Evolutionary conservation across 352 stramenopile genomes (phyloP), one percentile per base, ranked within the genome.

Genomic region (Phytophthora hibernalis): DNA sequence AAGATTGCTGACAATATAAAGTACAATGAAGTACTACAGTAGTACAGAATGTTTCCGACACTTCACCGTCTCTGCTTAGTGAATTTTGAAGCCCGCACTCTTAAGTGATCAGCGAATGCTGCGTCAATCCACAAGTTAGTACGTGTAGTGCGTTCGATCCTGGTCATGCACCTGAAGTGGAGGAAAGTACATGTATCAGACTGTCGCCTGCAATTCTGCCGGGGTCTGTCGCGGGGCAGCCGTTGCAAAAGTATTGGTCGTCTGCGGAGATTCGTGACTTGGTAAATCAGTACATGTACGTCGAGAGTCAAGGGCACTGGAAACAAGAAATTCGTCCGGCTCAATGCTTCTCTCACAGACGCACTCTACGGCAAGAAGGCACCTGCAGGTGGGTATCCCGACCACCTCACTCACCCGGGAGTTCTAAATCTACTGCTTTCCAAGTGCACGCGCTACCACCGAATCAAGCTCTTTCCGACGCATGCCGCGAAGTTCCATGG

Each of bases 401-500:
- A 86, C 2, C 79, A 77, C 7, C 68, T 94, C 51, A 33, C 80
- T 7, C 80, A 82, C 3, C 77, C 82, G 2, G 85, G 92, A n/a
- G 54, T 92, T 31, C 61, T 86, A 28, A 68, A 71, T n/a, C 70
- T 76, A 22, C 48, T 93, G 50, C 56, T 90, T 43, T 63, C 59
- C n/a, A 92, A 91, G 49, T 92, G 82, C 54, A 80, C 72, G 9
- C 84, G 73, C 22, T 92, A 89, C 52, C 82, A 94, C 51, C 79
- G 80, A 38, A 74, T 96, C 22, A 84, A 79, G 18, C 62, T 96
- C 11, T 93, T 84, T 55, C 83, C 83, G 1, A 85, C 75, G 10
- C 86, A 93, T 43, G 81, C 89, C 12, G 74, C 82, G 0, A 87
- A 83, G 54, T 82, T 91, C 26, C 66, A 80, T 43, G 82, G 69